Percentiles rank a stretch among this genome's conserved stretches.
Conservation (phyloP, 306 rosid genomes). For the Ammopiptanthus mongolicus region DNA sequence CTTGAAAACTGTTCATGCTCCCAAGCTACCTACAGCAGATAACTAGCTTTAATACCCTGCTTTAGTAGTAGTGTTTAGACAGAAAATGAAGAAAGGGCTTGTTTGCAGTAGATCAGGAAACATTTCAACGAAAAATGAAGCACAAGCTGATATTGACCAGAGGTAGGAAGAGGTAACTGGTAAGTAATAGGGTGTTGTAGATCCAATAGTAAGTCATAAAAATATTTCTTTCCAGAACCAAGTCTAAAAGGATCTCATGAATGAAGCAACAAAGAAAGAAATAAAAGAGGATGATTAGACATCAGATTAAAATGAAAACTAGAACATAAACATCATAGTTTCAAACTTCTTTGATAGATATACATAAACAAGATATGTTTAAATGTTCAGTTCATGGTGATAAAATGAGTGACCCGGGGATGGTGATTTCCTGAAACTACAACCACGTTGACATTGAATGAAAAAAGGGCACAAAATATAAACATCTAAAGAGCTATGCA, state of each 20-base stretch:
- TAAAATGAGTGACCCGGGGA: background rate
- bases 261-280: background rate
- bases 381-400: background rate
- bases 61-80: constrained; percentile 16
- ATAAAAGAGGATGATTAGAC: background rate
- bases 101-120: background rate
- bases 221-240: constrained; percentile 13
- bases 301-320: background rate
- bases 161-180: background rate
- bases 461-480: background rate
- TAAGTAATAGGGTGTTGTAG: background rate
- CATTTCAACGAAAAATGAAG: background rate
- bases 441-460: background rate
- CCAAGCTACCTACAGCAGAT: constrained; percentile 94
- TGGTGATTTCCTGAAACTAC: background rate
- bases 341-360: background rate
- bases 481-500: background rate
- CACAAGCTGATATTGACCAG: background rate
- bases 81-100: background rate
- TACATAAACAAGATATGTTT: background rate
- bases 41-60: constrained; percentile 36
- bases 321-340: background rate
- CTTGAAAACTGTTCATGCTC: constrained; percentile 98
- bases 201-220: background rate
- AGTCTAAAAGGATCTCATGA: constrained; percentile 2